Conservation (phyloP, 1,284 basidiomycete species). For the Acaromyces ingoldii region DNA sequence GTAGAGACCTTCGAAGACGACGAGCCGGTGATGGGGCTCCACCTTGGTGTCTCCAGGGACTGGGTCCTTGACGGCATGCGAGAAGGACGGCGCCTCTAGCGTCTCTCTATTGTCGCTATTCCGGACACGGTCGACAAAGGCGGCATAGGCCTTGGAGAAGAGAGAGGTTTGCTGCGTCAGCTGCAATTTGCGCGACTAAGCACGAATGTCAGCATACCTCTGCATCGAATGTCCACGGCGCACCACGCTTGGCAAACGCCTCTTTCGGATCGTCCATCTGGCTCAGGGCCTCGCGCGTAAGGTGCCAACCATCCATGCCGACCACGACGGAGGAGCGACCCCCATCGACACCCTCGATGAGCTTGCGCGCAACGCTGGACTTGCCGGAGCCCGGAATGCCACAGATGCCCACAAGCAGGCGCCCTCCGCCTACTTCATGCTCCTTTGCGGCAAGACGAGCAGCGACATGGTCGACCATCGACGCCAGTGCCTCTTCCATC, state of each 20-base stretch:
- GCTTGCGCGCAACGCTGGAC: slow-evolving; percentile 62
- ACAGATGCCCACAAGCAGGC: slow-evolving; percentile 66
- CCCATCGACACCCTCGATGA: slow-evolving; percentile 53
- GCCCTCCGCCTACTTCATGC: too few relatives aligned
- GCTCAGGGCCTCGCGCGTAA: slow-evolving; percentile 57
- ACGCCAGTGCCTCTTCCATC: too few relatives aligned
- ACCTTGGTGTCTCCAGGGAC: slow-evolving; percentile 57
- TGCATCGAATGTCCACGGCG: slow-evolving; percentile 47
- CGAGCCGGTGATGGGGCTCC: slow-evolving; percentile 63
- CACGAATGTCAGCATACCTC: slow-evolving; percentile 10
- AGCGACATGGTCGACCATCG: too few relatives aligned
- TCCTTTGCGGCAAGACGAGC: too few relatives aligned
- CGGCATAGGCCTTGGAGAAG: background rate
- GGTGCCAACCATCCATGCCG: slow-evolving; percentile 80
- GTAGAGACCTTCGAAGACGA: slow-evolving; percentile 81
- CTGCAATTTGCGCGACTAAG: background rate
- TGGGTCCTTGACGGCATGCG: slow-evolving; percentile 62
- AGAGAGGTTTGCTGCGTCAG: background rate
- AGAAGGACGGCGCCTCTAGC: slow-evolving; percentile 59
- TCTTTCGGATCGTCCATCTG: slow-evolving; percentile 60
- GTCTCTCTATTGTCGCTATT: slow-evolving; percentile 4
- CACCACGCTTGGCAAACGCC: slow-evolving; percentile 41
- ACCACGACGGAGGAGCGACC: slow-evolving; percentile 59
- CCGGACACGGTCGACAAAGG: slow-evolving; percentile 35
- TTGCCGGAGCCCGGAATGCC: slow-evolving; percentile 82